These are phyloP conservation scores for Lactarius trivialis DNA, from an alignment of 768 basidiomycete species.

Conservation along the genomic window DNA sequence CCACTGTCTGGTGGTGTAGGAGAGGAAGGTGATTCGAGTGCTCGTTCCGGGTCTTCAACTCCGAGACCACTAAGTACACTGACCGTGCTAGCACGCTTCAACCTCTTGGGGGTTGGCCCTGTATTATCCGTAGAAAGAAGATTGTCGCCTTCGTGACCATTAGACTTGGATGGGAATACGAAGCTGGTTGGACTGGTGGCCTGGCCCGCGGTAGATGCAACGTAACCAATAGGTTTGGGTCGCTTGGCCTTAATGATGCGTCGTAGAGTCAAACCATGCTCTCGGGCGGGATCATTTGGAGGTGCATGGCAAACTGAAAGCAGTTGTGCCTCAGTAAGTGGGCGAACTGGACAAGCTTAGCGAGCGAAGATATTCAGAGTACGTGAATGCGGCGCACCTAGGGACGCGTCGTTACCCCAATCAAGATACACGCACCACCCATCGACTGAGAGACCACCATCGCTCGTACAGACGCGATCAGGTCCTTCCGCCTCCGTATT, in stretches of 20 bases:
- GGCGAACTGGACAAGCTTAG: conserved; percentile 44
- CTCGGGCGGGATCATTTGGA: conserved; percentile 69
- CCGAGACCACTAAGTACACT: conserved; percentile 93
- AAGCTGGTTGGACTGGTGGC: conserved; percentile 34
- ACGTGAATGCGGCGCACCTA: conserved; percentile 40
- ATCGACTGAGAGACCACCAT: conserved; percentile 73
- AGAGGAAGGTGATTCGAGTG: conserved; percentile 52
- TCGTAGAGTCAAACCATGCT: conserved; percentile 72
- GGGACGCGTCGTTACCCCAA: conserved; percentile 43
- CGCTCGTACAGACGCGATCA: conserved; percentile 59
- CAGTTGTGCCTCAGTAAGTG: conserved; percentile 76
- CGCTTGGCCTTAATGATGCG: conserved; percentile 40
- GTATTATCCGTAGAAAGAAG: conserved; percentile 5
- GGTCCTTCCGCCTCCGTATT: conserved; percentile 38
- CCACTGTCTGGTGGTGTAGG: conserved; percentile 36
- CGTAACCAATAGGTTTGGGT: conserved; percentile 37
- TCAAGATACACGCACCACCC: conserved; percentile 87
- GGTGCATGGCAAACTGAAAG: conserved; percentile 79
- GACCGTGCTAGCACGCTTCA: conserved; percentile 90
- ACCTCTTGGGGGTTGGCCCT: conserved; percentile 37
- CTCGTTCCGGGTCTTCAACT: conserved; percentile 69
- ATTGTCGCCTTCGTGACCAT: conserved; percentile 37
- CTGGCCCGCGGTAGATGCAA: conserved; percentile 27
- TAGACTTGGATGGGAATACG: conserved; percentile 22
- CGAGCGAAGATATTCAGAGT: conserved; percentile 2